Evolutionary conservation across 2,329 filamentous ascomycete species (phyloP).

Genomic region (Alternaria sp.): DNA sequence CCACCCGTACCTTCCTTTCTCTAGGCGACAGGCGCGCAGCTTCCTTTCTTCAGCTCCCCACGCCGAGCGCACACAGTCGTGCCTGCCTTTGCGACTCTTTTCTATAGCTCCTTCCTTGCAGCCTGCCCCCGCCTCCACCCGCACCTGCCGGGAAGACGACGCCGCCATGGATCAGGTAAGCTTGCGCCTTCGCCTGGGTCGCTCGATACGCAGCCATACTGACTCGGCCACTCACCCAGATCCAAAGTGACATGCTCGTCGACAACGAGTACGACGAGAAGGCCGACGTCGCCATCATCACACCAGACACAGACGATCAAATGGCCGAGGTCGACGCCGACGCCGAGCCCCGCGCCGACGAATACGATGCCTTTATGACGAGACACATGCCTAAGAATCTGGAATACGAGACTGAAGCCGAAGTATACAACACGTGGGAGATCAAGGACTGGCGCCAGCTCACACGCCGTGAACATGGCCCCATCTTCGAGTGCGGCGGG

Average conservation of each 20-base stretch:
- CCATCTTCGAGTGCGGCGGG: constrained; percentile 83
- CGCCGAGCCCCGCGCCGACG: constrained; percentile 64
- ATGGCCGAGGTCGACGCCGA: constrained; percentile 65
- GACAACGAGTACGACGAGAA: constrained; percentile 70
- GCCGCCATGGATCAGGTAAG: constrained; percentile 53
- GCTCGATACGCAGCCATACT: constrained; percentile 17
- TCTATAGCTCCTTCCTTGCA: constrained; percentile 9
- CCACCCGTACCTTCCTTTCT: constrained; percentile 27
- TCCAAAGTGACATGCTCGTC: constrained; percentile 70
- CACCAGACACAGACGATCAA: constrained; percentile 66
- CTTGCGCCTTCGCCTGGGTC: constrained; percentile 18
- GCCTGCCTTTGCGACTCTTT: constrained; percentile 14
- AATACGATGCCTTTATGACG: constrained; percentile 84
- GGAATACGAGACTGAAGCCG: constrained; percentile 80
- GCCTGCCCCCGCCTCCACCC: constrained; percentile 26
- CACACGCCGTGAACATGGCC: constrained; percentile 83
- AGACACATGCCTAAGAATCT: constrained; percentile 77
- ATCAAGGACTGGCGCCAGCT: constrained; percentile 83
- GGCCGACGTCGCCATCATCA: constrained; percentile 69
- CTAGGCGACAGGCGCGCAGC: constrained; percentile 34
- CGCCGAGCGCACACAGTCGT: constrained; percentile 19
- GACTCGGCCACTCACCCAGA: constrained; percentile 50
- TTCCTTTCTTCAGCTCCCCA: constrained; percentile 11
- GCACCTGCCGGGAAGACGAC: constrained; percentile 25
- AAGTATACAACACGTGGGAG: constrained; percentile 83